phyloP scores from a whole-genome alignment of 768 basidiomycete species.

The Boletus rex-veris region DNA sequence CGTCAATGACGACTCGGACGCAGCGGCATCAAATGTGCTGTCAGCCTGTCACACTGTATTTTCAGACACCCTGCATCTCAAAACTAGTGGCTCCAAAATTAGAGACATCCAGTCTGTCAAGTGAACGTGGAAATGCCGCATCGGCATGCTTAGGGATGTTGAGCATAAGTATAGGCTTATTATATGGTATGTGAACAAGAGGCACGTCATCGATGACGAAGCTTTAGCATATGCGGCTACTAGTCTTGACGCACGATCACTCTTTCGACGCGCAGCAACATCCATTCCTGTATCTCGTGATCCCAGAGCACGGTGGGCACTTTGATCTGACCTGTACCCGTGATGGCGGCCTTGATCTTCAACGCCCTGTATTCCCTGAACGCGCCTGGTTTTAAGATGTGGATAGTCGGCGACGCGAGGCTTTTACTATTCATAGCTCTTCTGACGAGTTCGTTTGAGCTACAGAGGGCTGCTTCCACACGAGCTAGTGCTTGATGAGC shows the following conservation, averaged over 20 bases:
- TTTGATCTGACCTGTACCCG: constrained; percentile 17
- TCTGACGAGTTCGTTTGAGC: constrained; percentile 1
- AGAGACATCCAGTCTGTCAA: no score
- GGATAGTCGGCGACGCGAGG: constrained; percentile 10
- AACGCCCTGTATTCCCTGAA: constrained; percentile 15
- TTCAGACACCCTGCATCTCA: no score
- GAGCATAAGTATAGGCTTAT: no score
- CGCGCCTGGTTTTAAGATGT: constrained; percentile 15
- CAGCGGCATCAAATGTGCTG: no score
- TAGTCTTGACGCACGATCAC: neutral
- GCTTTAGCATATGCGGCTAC: no score
- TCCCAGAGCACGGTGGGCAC: constrained; percentile 19
- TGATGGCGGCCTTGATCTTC: constrained; percentile 5
- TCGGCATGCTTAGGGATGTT: no score
- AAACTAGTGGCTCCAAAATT: no score
- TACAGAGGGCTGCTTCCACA: constrained; percentile 5
- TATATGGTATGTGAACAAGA: no score
- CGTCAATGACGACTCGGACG: no score
- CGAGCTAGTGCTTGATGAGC: constrained; percentile 1
- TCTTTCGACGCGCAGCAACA: constrained; percentile 7
- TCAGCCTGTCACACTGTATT: no score
- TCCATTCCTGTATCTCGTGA: constrained; percentile 10
- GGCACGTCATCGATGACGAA: no score
- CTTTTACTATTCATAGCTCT: neutral
- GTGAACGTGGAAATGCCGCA: no score